phyloP scores from a whole-genome alignment of 805 yeast species.

The Blastobotrys robertii region DNA sequence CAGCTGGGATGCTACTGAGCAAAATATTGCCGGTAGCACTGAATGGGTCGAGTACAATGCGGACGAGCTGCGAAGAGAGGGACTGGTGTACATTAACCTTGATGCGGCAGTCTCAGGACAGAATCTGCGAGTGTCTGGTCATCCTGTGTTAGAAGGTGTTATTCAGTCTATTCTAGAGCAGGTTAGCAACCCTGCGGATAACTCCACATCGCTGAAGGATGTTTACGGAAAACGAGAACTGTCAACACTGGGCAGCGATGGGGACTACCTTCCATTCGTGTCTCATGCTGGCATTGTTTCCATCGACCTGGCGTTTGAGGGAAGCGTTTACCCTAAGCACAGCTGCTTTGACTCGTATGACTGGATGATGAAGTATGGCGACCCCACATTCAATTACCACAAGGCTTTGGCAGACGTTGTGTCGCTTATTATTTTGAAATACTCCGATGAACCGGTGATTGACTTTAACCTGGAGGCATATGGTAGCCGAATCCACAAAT shows the following conservation, averaged over 20 bases:
- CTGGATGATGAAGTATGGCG: slow-evolving; percentile 42
- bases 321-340: slow-evolving; percentile 34
- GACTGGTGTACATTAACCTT: slow-evolving; percentile 64
- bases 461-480: slow-evolving; percentile 52
- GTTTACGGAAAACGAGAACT: not conserved
- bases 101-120: slow-evolving; percentile 51
- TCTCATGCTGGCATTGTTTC: slow-evolving; percentile 60
- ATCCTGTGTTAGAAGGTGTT: slow-evolving; percentile 51
- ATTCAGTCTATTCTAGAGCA: slow-evolving; percentile 34
- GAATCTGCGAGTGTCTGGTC: slow-evolving; percentile 44
- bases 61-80: slow-evolving; percentile 47
- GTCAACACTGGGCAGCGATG: slow-evolving; percentile 29
- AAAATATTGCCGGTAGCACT: slow-evolving; percentile 76
- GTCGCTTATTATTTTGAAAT: slow-evolving; percentile 41
- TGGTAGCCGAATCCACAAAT: slow-evolving; percentile 35
- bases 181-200: slow-evolving; percentile 15
- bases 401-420: slow-evolving; percentile 46
- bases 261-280: slow-evolving; percentile 63
- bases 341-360: slow-evolving; percentile 61
- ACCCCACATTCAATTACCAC: slow-evolving; percentile 48
- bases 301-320: slow-evolving; percentile 45
- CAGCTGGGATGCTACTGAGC: slow-evolving; percentile 75
- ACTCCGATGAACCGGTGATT: slow-evolving; percentile 68
- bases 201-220: slow-evolving; percentile 11
- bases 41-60: slow-evolving; percentile 57